Conservation (phyloP, 148 eudicot species). For the Vaccinium darrowii region DNA sequence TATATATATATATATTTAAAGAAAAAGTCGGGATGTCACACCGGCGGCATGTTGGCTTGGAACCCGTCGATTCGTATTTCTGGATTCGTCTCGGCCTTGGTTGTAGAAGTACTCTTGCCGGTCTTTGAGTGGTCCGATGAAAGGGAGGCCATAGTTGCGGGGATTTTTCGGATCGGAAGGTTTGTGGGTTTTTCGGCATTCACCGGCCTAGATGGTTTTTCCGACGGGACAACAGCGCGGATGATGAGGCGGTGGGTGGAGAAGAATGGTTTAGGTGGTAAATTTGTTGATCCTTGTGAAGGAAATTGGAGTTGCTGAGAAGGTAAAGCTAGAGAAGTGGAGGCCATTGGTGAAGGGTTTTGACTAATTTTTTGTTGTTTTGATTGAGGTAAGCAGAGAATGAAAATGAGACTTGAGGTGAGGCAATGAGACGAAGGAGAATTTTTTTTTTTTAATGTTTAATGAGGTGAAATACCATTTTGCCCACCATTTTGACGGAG, state of each 20-base stretch:
- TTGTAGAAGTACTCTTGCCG: slow-evolving; percentile 76
- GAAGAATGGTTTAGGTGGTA: too few species aligned
- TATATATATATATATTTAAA: too few species aligned
- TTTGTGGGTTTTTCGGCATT: slow-evolving; percentile 17
- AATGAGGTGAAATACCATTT: too few species aligned
- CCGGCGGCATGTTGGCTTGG: slow-evolving; percentile 91
- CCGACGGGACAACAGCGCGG: background rate
- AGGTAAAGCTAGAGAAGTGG: background rate
- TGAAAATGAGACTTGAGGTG: too few species aligned
- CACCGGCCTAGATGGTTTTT: background rate
- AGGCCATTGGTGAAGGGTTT: background rate
- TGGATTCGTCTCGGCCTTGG: slow-evolving; percentile 66
- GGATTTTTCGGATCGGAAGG: slow-evolving; percentile 52
- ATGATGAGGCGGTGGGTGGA: background rate
- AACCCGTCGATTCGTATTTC: slow-evolving; percentile 72
- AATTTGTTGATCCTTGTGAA: background rate
- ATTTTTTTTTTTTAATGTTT: too few species aligned
- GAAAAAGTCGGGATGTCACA: too few species aligned
- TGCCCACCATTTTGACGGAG: too few species aligned
- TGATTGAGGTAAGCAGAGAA: too few species aligned
- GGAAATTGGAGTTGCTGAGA: slow-evolving; percentile 1
- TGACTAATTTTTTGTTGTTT: too few species aligned
- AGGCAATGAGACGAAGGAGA: too few species aligned
- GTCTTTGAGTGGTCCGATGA: slow-evolving; percentile 63
- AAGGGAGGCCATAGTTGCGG: slow-evolving; percentile 69